phyloP scores from a whole-genome alignment of 352 stramenopile genomes.

The Globisporangium yorkense region DNA sequence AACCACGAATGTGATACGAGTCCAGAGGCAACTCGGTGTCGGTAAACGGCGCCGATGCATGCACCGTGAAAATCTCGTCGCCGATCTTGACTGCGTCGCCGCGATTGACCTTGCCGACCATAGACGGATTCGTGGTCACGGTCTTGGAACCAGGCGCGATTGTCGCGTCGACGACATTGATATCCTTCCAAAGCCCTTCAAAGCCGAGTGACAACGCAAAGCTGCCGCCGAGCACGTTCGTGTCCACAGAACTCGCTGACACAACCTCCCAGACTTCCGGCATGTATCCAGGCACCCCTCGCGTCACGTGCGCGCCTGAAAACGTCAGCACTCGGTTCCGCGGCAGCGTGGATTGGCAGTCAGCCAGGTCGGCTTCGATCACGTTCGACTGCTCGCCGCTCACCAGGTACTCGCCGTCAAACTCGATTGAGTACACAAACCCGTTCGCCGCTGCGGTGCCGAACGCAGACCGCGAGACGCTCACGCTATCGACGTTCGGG shows the following conservation, averaged over 20 bases:
- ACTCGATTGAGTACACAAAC: conserved; percentile 70
- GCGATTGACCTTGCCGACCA: conserved; percentile 67
- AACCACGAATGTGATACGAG: conserved; percentile 59
- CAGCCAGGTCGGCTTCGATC: conserved; percentile 30
- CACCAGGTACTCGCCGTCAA: conserved; percentile 55
- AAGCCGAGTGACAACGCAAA: conserved; percentile 77
- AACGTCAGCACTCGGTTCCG: conserved; percentile 52
- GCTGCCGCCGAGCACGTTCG: conserved; percentile 38
- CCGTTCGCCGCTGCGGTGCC: conserved; percentile 33
- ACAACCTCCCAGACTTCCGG: conserved; percentile 66
- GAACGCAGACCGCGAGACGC: conserved; percentile 45
- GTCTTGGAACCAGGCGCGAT: conserved; percentile 47
- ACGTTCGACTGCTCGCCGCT: conserved; percentile 50
- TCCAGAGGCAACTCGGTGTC: conserved; percentile 57
- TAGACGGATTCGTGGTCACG: conserved; percentile 29
- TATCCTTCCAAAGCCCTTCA: conserved; percentile 42
- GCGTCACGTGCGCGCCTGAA: conserved; percentile 27
- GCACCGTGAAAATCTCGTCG: conserved; percentile 54
- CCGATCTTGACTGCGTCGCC: conserved; percentile 52
- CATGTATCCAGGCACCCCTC: conserved; percentile 36
- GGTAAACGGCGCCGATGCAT: conserved; percentile 63
- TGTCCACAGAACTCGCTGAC: conserved; percentile 25
- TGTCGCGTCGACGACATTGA: conserved; percentile 22
- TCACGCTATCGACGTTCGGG: conserved; percentile 55
- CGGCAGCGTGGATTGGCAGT: conserved; percentile 32